Conservation (phyloP, 2,329 filamentous ascomycete genomes). For the Neonectria neomacrospora region DNA sequence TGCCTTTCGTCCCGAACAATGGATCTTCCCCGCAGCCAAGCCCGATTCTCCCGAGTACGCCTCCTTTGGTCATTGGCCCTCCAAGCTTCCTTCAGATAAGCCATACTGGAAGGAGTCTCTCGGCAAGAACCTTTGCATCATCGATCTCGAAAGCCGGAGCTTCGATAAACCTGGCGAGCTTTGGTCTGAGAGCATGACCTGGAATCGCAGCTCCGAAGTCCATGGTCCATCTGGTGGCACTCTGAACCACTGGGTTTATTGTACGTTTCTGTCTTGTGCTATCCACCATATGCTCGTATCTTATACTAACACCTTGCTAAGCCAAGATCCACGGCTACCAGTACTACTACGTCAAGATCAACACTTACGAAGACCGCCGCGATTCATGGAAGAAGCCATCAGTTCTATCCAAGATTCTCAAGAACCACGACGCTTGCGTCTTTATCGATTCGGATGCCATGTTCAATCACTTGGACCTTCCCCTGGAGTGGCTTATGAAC, state of each 20-base stretch:
- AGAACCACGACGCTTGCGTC: constrained; percentile 55
- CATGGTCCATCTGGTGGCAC: constrained; percentile 54
- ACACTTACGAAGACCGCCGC: constrained; percentile 52
- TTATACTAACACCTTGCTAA: constrained; percentile 43
- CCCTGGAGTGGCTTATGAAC: constrained; percentile 60
- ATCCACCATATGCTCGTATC: constrained; percentile 5
- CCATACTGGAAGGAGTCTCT: constrained; percentile 47
- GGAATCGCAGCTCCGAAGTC: constrained; percentile 38
- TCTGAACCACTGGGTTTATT: constrained; percentile 58
- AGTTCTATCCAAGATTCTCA: constrained; percentile 54
- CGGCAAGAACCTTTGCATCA: constrained; percentile 55
- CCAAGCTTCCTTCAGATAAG: constrained; percentile 10
- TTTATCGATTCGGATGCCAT: constrained; percentile 59
- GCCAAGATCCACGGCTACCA: constrained; percentile 59
- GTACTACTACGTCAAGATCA: constrained; percentile 56
- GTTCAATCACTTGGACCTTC: constrained; percentile 55
- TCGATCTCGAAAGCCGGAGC: constrained; percentile 52
- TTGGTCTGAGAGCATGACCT: not conserved
- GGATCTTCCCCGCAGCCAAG: constrained; percentile 18
- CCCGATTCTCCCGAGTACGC: constrained; percentile 13
- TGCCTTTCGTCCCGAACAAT: constrained; percentile 14
- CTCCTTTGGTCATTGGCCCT: constrained; percentile 29
- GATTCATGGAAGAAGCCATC: constrained; percentile 58
- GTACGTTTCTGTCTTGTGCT: constrained; percentile 34
- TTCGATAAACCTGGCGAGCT: not conserved